Conservation (phyloP, 1,284 basidiomycete species). For the Anthracocystis walkeri region DNA sequence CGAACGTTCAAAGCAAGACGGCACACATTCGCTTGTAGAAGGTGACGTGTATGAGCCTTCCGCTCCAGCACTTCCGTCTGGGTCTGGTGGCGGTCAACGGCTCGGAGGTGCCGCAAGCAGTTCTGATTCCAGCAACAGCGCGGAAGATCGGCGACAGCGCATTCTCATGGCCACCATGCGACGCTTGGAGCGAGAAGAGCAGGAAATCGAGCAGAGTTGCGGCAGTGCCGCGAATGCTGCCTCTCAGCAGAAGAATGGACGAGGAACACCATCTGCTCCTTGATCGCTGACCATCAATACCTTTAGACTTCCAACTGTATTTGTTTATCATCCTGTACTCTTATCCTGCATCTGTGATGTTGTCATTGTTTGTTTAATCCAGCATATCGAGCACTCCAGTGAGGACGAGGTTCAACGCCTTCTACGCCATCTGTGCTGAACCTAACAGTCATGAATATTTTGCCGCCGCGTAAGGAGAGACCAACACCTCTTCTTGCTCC, state of each 20-base stretch:
- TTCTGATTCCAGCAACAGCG: background rate
- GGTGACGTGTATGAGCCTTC: constrained; percentile 51
- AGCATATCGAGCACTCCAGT: background rate
- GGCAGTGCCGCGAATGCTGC: constrained; percentile 27
- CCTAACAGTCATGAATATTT: too few species aligned
- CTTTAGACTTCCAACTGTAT: background rate
- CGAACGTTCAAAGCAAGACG: constrained; percentile 34
- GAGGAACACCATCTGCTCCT: constrained; percentile 5
- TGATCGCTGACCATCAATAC: background rate
- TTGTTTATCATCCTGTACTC: constrained; percentile 1
- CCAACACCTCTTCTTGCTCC: background rate
- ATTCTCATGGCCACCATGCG: constrained; percentile 54
- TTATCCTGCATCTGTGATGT: background rate
- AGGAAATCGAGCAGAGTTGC: constrained; percentile 47
- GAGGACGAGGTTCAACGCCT: background rate
- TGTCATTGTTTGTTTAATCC: background rate
- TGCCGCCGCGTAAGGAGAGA: background rate
- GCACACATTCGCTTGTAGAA: constrained; percentile 36
- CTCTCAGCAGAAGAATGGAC: constrained; percentile 8
- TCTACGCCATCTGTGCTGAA: too few species aligned
- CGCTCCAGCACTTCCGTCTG: constrained; percentile 1
- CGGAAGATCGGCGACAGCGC: constrained; percentile 42
- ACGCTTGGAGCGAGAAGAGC: constrained; percentile 48
- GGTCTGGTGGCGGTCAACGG: constrained; percentile 4
- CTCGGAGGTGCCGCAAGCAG: constrained; percentile 14